Conservation (phyloP, 306 rosid species). For the Adenanthera pavonina region DNA sequence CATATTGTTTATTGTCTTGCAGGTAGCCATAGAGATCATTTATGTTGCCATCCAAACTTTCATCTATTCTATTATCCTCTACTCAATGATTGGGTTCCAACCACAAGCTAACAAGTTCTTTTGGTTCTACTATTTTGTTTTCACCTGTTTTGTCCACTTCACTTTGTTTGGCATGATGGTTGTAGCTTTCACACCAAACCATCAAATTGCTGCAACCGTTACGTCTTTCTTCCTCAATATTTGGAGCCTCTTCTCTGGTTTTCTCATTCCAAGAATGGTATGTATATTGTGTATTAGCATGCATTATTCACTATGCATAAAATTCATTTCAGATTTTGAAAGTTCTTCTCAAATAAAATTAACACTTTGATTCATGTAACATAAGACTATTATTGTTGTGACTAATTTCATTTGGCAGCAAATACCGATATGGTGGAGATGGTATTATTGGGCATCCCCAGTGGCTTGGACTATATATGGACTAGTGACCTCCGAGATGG, state of each 20-base stretch:
- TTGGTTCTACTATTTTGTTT: background rate
- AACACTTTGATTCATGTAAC: background rate
- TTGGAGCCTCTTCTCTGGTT: constrained; percentile 47
- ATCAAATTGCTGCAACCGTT: constrained; percentile 41
- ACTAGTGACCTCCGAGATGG: constrained; percentile 41
- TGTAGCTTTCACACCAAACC: constrained; percentile 45
- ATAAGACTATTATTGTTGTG: too few relatives aligned
- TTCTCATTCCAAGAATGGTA: constrained; percentile 36
- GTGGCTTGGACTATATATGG: constrained; percentile 47
- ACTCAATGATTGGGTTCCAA: constrained; percentile 40
- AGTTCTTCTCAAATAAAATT: background rate
- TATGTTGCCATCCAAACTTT: too few relatives aligned
- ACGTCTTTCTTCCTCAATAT: constrained; percentile 41
- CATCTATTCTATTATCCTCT: constrained; percentile 27
- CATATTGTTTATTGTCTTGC: background rate
- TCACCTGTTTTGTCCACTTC: constrained; percentile 36
- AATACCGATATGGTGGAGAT: constrained; percentile 52
- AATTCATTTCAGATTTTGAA: background rate
- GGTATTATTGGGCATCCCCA: constrained; percentile 49
- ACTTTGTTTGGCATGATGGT: constrained; percentile 45
- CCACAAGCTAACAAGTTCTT: constrained; percentile 25
- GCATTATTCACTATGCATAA: background rate
- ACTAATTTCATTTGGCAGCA: constrained; percentile 26
- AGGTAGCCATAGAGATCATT: too few relatives aligned
- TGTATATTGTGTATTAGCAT: background rate